Percentiles rank a stretch among this genome's conserved stretches.
Evolutionary conservation across 306 rosid species (phyloP).

Genomic region (Potentilla sterilis): DNA sequence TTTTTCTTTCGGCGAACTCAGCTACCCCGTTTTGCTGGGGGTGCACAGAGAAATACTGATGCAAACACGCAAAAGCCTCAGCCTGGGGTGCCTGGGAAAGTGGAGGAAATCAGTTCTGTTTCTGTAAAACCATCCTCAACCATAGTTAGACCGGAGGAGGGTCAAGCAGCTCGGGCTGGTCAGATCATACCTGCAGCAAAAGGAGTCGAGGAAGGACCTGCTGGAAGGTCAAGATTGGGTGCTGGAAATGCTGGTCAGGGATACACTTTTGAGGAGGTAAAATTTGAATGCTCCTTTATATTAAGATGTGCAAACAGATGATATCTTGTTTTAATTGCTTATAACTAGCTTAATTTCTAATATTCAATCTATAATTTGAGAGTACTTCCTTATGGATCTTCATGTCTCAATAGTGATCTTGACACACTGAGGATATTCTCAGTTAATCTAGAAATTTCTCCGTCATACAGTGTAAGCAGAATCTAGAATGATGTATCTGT

Average conservation of each 20-base stretch:
- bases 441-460: not conserved
- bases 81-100: conserved; percentile 64
- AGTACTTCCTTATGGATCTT: not conserved
- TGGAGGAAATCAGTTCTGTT: conserved; percentile 57
- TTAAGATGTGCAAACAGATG: not conserved
- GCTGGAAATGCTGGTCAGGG: conserved; percentile 99
- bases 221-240: conserved; percentile 78
- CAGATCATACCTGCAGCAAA: conserved; percentile 63
- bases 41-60: conserved; percentile 69
- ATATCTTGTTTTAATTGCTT: not conserved
- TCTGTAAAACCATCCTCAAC: conserved; percentile 58
- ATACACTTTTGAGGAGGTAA: conserved; percentile 94
- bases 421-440: not conserved
- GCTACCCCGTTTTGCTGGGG: conserved; percentile 66
- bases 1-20: conserved; percentile 92
- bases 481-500: conserved; percentile 15
- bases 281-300: conserved; percentile 7
- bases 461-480: conserved; percentile 1
- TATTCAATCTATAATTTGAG: not conserved
- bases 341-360: not conserved
- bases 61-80: conserved; percentile 70
- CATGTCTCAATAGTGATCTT: conserved; percentile 1
- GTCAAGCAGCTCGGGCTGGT: conserved; percentile 58
- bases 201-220: conserved; percentile 73
- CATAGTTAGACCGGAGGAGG: conserved; percentile 68